These are phyloP conservation scores for Ustilago trichophora DNA, from an alignment of 1,284 basidiomycete genomes.

Conservation along the genomic window DNA sequence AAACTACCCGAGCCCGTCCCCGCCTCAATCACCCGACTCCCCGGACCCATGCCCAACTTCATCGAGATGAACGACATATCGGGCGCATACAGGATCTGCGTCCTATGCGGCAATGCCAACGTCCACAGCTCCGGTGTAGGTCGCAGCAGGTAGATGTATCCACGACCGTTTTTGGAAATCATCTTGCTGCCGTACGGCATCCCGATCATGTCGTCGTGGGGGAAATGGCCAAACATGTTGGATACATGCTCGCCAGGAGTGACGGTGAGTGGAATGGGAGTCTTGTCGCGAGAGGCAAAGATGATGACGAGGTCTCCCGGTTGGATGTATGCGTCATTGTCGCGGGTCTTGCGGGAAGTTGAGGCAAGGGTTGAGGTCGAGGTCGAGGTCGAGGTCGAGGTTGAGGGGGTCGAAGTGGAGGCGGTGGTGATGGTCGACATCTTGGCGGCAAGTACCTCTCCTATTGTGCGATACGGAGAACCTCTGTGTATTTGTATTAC, in stretches of 20 bases:
- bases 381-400: neutral
- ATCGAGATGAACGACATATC: constrained; percentile 94
- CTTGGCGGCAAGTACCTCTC: too few relatives aligned
- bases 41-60: constrained; percentile 82
- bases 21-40: constrained; percentile 89
- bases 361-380: constrained; percentile 5
- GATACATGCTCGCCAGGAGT: constrained; percentile 84
- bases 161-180: constrained; percentile 49
- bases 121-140: constrained; percentile 73
- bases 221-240: constrained; percentile 87
- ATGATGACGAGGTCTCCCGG: constrained; percentile 61
- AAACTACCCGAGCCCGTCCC: constrained; percentile 93
- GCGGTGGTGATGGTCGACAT: constrained; percentile 7
- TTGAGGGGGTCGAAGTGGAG: constrained; percentile 14
- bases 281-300: constrained; percentile 60
- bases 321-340: constrained; percentile 36
- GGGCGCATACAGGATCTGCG: constrained; percentile 95
- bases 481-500: too few relatives aligned
- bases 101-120: constrained; percentile 91
- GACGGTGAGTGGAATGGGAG: constrained; percentile 75
- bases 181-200: constrained; percentile 83
- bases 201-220: constrained; percentile 86
- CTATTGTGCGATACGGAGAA: too few relatives aligned
- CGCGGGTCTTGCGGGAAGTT: constrained; percentile 3
- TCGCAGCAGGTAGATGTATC: constrained; percentile 60